Conservation (phyloP, 345 rosid species). For the Eucalyptus urophylla region DNA sequence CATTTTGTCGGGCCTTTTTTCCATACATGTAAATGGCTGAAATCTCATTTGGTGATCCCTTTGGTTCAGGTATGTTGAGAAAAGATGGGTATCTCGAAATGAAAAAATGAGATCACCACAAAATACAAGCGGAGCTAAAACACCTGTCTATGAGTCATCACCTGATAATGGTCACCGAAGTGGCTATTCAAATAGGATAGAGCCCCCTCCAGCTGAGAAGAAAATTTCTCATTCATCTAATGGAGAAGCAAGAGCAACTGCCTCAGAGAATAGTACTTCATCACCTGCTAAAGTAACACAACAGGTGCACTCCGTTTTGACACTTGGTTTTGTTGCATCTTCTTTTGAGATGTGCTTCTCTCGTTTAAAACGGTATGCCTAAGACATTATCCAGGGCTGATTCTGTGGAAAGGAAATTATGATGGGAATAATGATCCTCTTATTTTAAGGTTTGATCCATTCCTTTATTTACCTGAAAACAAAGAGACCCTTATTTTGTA, state of each 20-base stretch:
- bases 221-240: constrained; percentile 1
- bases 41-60: neutral
- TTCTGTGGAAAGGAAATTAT: neutral
- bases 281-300: constrained; percentile 3
- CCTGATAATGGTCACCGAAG: neutral
- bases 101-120: constrained; percentile 17
- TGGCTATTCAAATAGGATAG: neutral
- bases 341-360: neutral
- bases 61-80: constrained; percentile 50
- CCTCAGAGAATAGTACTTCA: constrained; percentile 3
- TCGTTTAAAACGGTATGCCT: neutral
- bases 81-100: constrained; percentile 59
- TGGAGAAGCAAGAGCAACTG: neutral
- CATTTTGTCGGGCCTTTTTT: neutral
- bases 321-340: neutral
- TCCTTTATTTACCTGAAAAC: neutral
- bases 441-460: neutral
- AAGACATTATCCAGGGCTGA: neutral
- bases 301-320: constrained; percentile 7
- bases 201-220: constrained; percentile 9
- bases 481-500: neutral
- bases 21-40: neutral
- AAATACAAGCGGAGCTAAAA: constrained; percentile 9
- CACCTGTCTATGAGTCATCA: neutral
- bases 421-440: neutral